Conservation (phyloP, 192 early-diverging fungal genomes). For the Coemansia guatemalensis region DNA sequence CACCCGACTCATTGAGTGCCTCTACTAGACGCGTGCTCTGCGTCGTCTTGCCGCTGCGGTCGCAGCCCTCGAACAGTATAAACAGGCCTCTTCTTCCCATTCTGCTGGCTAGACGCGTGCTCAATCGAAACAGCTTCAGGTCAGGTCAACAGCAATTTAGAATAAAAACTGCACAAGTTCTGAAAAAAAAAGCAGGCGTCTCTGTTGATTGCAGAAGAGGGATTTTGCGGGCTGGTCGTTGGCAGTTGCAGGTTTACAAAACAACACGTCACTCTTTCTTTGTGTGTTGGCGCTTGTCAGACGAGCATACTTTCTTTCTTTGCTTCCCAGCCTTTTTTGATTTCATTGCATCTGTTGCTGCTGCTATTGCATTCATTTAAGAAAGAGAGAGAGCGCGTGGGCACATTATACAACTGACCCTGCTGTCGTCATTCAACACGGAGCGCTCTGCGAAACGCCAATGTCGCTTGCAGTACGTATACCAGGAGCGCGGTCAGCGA, state of each 20-base stretch:
- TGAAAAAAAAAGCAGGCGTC: slow-evolving; percentile 1
- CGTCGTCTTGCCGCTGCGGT: slow-evolving; percentile 91
- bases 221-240: neutral
- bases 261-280: neutral
- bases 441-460: neutral
- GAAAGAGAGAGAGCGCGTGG: neutral
- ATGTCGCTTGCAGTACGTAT: slow-evolving; percentile 51
- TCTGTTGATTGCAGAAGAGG: neutral
- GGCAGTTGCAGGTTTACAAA: neutral
- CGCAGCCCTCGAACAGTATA: slow-evolving; percentile 93
- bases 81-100: slow-evolving; percentile 72
- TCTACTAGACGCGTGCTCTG: slow-evolving; percentile 73
- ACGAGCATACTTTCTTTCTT: neutral
- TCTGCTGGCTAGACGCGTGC: slow-evolving; percentile 7
- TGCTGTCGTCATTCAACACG: slow-evolving; percentile 3
- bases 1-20: slow-evolving; percentile 50
- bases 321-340: neutral
- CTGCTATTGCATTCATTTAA: slow-evolving; percentile 1
- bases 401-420: neutral
- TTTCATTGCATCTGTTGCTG: slow-evolving; percentile 4
- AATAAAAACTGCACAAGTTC: neutral
- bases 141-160: neutral
- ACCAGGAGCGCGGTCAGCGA: neutral
- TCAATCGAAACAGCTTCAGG: slow-evolving; percentile 6
- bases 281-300: neutral